Percentiles rank a stretch among this genome's conserved stretches.
Conservation (phyloP, 768 basidiomycete species). For the Auriscalpium orientale region DNA sequence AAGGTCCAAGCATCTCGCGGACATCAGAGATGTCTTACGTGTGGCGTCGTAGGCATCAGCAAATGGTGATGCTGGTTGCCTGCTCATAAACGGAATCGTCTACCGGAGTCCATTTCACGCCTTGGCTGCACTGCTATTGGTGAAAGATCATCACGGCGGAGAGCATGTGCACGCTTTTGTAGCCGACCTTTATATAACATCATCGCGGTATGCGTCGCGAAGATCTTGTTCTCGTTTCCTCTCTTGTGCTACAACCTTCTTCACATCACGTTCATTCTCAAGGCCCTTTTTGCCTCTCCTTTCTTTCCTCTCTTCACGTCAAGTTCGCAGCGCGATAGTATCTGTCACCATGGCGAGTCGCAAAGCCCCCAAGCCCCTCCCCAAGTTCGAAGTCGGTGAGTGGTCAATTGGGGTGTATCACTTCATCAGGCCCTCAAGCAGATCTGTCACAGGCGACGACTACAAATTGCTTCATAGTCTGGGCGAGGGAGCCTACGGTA, state of each 20-base stretch:
- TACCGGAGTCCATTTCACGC: too few species aligned
- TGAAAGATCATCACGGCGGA: too few species aligned
- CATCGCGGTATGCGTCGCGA: too few species aligned
- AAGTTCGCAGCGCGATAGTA: background rate
- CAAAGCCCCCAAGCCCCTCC: conserved; percentile 56
- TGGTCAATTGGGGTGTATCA: background rate
- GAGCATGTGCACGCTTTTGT: too few species aligned
- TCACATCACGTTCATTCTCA: background rate
- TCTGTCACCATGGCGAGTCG: conserved; percentile 18
- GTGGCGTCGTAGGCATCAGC: too few species aligned
- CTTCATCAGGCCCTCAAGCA: background rate
- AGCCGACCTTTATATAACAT: too few species aligned
- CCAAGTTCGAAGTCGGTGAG: conserved; percentile 67
- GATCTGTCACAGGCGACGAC: conserved; percentile 44
- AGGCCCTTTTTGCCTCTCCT: background rate
- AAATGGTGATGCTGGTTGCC: too few species aligned
- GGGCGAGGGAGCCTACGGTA: conserved; percentile 86
- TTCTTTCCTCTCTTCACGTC: background rate
- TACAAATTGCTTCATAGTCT: conserved; percentile 69
- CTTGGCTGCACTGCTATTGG: too few species aligned
- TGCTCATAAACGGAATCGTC: too few species aligned
- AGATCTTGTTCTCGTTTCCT: too few species aligned
- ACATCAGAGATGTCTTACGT: too few species aligned
- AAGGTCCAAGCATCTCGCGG: too few species aligned
- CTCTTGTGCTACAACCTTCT: background rate